These are phyloP conservation scores for Orbilia oligospora DNA, from an alignment of 2,329 filamentous ascomycete species.

Conservation along the genomic window DNA sequence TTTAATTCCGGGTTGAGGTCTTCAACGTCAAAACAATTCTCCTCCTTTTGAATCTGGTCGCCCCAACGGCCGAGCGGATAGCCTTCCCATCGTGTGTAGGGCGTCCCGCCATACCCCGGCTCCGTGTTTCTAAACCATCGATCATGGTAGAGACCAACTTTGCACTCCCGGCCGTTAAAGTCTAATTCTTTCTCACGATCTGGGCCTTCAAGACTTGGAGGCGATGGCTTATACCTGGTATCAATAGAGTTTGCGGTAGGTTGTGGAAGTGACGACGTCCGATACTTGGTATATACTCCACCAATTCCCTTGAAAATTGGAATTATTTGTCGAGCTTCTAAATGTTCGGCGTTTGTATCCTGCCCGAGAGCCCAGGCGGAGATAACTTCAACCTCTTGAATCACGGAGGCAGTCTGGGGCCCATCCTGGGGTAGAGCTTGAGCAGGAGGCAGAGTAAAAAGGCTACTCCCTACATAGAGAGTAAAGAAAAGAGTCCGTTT, in stretches of 20 bases:
- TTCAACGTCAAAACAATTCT: background rate
- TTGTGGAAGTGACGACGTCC: too few species aligned
- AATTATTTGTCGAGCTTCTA: background rate
- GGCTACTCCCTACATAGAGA: background rate
- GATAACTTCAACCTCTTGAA: background rate
- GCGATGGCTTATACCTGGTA: background rate
- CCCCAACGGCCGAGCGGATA: background rate
- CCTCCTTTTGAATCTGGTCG: too few species aligned
- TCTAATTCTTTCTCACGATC: background rate
- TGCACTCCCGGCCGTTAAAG: conserved; percentile 2
- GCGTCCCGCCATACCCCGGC: background rate
- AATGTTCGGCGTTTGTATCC: background rate
- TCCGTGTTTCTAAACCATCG: background rate
- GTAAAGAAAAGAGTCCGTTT: background rate
- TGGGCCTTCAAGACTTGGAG: background rate
- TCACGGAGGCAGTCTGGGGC: background rate
- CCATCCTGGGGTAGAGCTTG: background rate
- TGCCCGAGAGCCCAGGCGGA: background rate
- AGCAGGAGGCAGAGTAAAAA: background rate
- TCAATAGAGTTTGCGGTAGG: too few species aligned
- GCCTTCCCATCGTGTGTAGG: background rate
- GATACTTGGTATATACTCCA: too few species aligned
- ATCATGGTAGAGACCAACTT: background rate
- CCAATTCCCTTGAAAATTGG: background rate
- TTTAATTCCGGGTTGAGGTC: background rate